Evolutionary conservation across 75 land plant species (phyloP).

Genomic region (Picea sitchensis): DNA sequence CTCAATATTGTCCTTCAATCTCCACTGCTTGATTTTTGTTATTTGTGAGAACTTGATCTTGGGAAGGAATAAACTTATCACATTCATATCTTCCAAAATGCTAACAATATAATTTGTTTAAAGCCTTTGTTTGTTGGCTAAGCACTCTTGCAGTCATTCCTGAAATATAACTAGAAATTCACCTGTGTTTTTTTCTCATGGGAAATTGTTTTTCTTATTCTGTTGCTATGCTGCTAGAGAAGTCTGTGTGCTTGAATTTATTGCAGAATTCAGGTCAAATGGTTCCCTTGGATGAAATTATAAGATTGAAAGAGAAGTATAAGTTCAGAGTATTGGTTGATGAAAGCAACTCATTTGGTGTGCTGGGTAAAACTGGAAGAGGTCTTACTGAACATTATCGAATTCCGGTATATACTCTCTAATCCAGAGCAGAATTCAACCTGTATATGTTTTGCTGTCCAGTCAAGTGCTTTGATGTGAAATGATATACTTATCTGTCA

Average conservation of each 20-base stretch:
- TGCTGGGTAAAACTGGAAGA: slow-evolving; percentile 85
- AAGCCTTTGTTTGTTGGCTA: background rate
- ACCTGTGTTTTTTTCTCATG: background rate
- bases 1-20: too few relatives aligned
- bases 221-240: background rate
- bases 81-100: background rate
- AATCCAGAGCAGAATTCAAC: slow-evolving; percentile 1
- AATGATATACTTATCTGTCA: background rate
- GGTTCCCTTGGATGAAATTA: slow-evolving; percentile 80
- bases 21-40: too few relatives aligned
- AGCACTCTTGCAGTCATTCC: background rate
- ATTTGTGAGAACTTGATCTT: background rate
- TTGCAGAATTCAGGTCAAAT: slow-evolving; percentile 93
- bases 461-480: background rate
- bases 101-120: background rate
- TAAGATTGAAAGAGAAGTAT: slow-evolving; percentile 84
- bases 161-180: background rate
- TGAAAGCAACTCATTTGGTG: slow-evolving; percentile 96
- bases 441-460: background rate
- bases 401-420: slow-evolving; percentile 56
- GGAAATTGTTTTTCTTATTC: background rate
- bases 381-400: slow-evolving; percentile 78
- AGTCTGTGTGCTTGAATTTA: background rate
- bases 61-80: background rate
- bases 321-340: slow-evolving; percentile 79